phyloP scores from a whole-genome alignment of 2,329 filamentous ascomycete genomes.

The Alternaria gansuensis region DNA sequence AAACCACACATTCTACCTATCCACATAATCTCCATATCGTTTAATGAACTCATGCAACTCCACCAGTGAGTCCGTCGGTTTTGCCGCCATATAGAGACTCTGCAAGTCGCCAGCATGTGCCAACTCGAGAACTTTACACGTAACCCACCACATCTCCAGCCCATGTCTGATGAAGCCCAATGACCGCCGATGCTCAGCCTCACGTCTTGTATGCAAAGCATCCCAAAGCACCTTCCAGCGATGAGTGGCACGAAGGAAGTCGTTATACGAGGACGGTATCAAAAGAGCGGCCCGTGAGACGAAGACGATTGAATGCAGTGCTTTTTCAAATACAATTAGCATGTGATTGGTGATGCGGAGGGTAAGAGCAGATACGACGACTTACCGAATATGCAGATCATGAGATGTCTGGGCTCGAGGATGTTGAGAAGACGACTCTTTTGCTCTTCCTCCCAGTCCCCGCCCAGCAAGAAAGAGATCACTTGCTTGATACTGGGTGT shows the following conservation, averaged over 20 bases:
- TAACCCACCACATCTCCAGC: slow-evolving; percentile 29
- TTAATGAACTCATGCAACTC: slow-evolving; percentile 21
- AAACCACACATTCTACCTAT: not conserved
- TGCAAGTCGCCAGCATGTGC: not conserved
- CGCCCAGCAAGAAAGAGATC: slow-evolving; percentile 4
- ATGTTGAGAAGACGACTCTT: not conserved
- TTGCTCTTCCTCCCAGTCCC: slow-evolving; percentile 5
- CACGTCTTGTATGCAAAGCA: not conserved
- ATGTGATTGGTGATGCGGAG: accelerated
- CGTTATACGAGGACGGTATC: not conserved
- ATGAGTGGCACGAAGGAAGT: slow-evolving; percentile 19
- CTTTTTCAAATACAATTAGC: not conserved
- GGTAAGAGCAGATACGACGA: not conserved
- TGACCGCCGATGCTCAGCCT: not conserved
- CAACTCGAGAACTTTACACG: slow-evolving; percentile 20
- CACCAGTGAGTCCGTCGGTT: slow-evolving; percentile 19
- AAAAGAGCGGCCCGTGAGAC: slow-evolving; percentile 1
- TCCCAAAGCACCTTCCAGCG: slow-evolving; percentile 33
- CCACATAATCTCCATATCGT: not conserved
- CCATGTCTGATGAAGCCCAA: slow-evolving; percentile 27
- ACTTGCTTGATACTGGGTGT: slow-evolving; percentile 11
- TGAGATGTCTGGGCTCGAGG: slow-evolving; percentile 12
- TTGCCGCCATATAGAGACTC: slow-evolving; percentile 16
- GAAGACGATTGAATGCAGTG: slow-evolving; percentile 7
- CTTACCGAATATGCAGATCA: slow-evolving; percentile 23